Conservation (phyloP, 73 alveolate genomes). For the Uronychia setigera region DNA sequence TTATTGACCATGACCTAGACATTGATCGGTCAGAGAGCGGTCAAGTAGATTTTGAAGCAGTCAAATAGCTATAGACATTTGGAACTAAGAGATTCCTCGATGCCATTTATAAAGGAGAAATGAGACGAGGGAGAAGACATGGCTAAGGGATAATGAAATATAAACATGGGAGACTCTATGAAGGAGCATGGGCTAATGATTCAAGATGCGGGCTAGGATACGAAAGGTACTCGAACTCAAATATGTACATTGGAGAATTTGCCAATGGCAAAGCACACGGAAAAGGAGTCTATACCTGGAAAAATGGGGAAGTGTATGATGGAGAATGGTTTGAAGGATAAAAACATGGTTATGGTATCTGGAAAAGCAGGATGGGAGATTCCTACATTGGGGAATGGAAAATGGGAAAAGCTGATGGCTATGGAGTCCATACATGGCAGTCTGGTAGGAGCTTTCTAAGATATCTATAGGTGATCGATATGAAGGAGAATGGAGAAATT, state of each 20-base stretch:
- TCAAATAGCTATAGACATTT: not conserved
- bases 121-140: not conserved
- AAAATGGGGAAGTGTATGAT: slow-evolving; percentile 31
- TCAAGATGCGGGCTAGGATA: slow-evolving; percentile 60
- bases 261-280: slow-evolving; percentile 54
- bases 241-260: slow-evolving; percentile 42
- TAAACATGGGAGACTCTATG: slow-evolving; percentile 56
- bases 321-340: slow-evolving; percentile 51
- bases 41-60: not conserved
- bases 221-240: slow-evolving; percentile 44
- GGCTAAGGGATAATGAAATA: slow-evolving; percentile 61
- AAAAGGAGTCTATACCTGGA: slow-evolving; percentile 33
- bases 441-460: slow-evolving; percentile 8
- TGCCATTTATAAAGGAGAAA: not conserved
- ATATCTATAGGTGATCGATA: slow-evolving; percentile 51
- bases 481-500: slow-evolving; percentile 68
- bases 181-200: slow-evolving; percentile 57
- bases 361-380: not conserved
- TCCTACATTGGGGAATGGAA: slow-evolving; percentile 1
- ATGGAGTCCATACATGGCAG: not conserved
- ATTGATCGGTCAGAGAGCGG: no score
- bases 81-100: not conserved
- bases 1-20: no score
- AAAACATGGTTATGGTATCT: not conserved
- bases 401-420: not conserved